Evolutionary conservation across 1,284 basidiomycete genomes (phyloP), one percentile per base, ranked within the genome.

Genomic region (Boletus calvinii): DNA sequence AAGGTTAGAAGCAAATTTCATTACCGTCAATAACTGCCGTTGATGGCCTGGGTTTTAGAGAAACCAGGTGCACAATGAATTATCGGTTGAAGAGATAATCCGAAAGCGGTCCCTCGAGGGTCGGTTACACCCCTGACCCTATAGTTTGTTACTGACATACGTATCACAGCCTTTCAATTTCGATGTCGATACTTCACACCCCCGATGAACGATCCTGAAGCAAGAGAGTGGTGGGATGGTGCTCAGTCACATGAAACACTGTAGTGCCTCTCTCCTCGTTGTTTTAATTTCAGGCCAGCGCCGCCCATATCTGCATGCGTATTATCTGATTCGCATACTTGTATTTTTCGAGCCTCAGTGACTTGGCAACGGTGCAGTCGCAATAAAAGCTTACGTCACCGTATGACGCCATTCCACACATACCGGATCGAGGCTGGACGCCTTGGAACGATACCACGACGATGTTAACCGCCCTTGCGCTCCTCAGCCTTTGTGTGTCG

Each of bases 111-210:
- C 90, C 24, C 70, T 90, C 44, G 87, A 93, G 62, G 92, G 92
- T 89, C 63, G 60, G 81, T 65, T 26, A 15, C 53, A 48, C 17
- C 54, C 46, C 59, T 55, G 42, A 46, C 46, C 48, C 48, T 60
- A 44, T 29, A 32, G 30, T 49, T 50, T 60, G 39, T 48, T 35
- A 29, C 50, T 68, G 44, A 63, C 56, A 45, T 53, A 52, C 52
- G 54, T 51, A 31, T 17, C 47, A 61, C 54, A 94, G 92, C 88
- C 31, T 94, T 95, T 71, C 80, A 80, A 60, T 80, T 85, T 30
- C 83, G 90, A 43, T 95, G 92, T 74, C 84, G 80, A 63, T 93
- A 88, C 71, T 95, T 94, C 68, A 72, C 77, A 43, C 89, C 89
- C 2, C 82, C 88, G 39, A 59, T 71, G 48, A 74, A 79, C 10